Evolutionary conservation across 2,329 filamentous ascomycete species (phyloP).

Genomic region (Fusarium illudens): DNA sequence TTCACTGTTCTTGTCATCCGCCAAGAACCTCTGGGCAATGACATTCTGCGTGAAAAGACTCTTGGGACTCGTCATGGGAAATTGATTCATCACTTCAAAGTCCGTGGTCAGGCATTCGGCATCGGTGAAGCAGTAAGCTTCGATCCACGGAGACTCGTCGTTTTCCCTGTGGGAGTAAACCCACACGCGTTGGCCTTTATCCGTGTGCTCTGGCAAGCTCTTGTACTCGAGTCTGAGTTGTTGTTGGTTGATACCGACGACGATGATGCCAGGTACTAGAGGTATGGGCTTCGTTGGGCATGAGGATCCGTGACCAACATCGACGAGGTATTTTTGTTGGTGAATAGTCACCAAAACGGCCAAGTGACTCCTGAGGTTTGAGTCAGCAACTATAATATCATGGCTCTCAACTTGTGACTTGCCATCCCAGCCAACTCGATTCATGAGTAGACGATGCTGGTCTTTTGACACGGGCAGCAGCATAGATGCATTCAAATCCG

Average conservation of each 20-base stretch:
- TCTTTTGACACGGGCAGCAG: constrained; percentile 1
- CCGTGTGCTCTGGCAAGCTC: background rate
- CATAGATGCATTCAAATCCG: constrained; percentile 6
- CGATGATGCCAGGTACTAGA: background rate
- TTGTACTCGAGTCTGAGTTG: constrained; percentile 10
- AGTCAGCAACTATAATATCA: background rate
- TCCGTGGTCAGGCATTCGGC: constrained; percentile 11
- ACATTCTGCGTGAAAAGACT: constrained; percentile 19
- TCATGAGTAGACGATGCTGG: background rate
- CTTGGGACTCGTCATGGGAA: constrained; percentile 9
- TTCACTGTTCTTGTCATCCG: background rate
- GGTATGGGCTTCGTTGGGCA: constrained; percentile 9
- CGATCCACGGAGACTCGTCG: background rate
- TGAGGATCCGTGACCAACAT: constrained; percentile 6
- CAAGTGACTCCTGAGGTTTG: constrained; percentile 3
- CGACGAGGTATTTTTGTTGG: constrained; percentile 3
- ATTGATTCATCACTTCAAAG: constrained; percentile 14
- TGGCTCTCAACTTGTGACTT: background rate
- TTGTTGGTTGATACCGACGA: background rate
- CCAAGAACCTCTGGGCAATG: constrained; percentile 2
- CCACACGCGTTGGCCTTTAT: constrained; percentile 3
- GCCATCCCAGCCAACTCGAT: constrained; percentile 9
- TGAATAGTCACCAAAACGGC: constrained; percentile 3
- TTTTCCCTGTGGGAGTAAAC: constrained; percentile 12
- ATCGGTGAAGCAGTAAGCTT: constrained; percentile 14